These are phyloP conservation scores for Candida mesenterica DNA, from an alignment of 1,139 yeast genomes.

Conservation along the genomic window DNA sequence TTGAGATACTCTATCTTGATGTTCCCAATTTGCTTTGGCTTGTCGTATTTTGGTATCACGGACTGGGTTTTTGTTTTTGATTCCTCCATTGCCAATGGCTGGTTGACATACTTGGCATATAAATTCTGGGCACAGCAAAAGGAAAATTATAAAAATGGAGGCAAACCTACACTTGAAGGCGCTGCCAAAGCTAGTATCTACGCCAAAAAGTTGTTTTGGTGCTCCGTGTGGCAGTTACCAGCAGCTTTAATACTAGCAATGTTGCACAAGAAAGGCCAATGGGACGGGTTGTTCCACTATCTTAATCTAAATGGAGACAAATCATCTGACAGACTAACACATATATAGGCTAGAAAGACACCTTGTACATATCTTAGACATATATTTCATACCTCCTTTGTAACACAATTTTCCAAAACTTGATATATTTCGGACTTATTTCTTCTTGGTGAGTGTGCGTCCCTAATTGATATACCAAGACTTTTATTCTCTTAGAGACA, in stretches of 20 bases:
- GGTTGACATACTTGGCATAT: slow-evolving; percentile 80
- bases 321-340: not conserved
- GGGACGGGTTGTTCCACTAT: slow-evolving; percentile 66
- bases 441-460: no score
- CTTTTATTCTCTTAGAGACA: no score
- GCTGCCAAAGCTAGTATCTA: slow-evolving; percentile 56
- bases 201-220: slow-evolving; percentile 89
- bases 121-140: slow-evolving; percentile 82
- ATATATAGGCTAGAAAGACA: not conserved
- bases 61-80: slow-evolving; percentile 81
- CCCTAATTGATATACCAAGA: no score
- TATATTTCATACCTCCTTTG: no score
- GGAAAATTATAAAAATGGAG: slow-evolving; percentile 45
- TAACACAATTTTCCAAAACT: no score
- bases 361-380: not conserved
- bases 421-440: no score
- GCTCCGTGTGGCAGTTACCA: slow-evolving; percentile 93
- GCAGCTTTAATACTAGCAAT: slow-evolving; percentile 86
- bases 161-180: slow-evolving; percentile 51
- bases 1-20: slow-evolving; percentile 81
- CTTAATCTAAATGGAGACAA: slow-evolving; percentile 17
- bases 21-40: slow-evolving; percentile 90
- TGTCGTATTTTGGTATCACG: slow-evolving; percentile 75
- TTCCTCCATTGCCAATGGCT: slow-evolving; percentile 76
- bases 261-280: slow-evolving; percentile 92